Evolutionary conservation across 2,329 filamentous ascomycete species (phyloP).

Genomic region (Colletotrichum paranaense): DNA sequence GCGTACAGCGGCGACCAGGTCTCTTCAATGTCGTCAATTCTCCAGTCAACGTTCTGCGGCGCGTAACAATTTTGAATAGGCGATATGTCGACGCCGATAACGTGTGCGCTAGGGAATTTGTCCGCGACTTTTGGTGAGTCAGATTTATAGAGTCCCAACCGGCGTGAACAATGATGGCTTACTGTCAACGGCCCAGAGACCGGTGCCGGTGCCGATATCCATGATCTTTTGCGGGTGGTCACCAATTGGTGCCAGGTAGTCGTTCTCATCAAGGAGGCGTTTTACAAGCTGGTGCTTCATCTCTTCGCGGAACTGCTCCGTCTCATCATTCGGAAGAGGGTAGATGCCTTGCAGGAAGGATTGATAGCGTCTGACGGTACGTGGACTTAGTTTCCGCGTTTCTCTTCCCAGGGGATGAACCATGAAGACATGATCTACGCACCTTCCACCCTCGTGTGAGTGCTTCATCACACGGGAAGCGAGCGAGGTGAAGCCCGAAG

Average conservation of each 20-base stretch:
- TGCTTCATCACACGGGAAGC: slow-evolving; percentile 37
- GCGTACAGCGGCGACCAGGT: slow-evolving; percentile 47
- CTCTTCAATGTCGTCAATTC: slow-evolving; percentile 58
- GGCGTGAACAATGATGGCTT: slow-evolving; percentile 33
- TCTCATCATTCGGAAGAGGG: slow-evolving; percentile 64
- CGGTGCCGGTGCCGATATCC: slow-evolving; percentile 62
- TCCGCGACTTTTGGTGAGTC: slow-evolving; percentile 53
- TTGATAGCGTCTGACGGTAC: slow-evolving; percentile 58
- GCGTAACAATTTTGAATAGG: slow-evolving; percentile 58
- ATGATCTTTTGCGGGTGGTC: slow-evolving; percentile 59
- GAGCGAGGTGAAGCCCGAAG: slow-evolving; percentile 55
- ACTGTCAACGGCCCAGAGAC: slow-evolving; percentile 68
- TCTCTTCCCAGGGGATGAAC: not conserved
- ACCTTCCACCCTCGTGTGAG: slow-evolving; percentile 36
- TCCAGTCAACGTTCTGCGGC: slow-evolving; percentile 67
- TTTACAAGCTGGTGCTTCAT: slow-evolving; percentile 61
- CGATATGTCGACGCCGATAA: slow-evolving; percentile 58
- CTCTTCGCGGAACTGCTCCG: slow-evolving; percentile 60
- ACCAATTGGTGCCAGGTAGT: slow-evolving; percentile 57
- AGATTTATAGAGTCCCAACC: not conserved
- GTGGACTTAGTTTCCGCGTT: slow-evolving; percentile 9
- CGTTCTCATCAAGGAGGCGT: slow-evolving; percentile 55
- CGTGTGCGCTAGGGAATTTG: slow-evolving; percentile 54
- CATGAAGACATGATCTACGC: slow-evolving; percentile 1
- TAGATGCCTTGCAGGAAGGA: slow-evolving; percentile 58